Percentiles rank a stretch among this genome's conserved stretches.
Evolutionary conservation across 345 rosid genomes (phyloP).

Genomic region (Lenwebbia sp.): DNA sequence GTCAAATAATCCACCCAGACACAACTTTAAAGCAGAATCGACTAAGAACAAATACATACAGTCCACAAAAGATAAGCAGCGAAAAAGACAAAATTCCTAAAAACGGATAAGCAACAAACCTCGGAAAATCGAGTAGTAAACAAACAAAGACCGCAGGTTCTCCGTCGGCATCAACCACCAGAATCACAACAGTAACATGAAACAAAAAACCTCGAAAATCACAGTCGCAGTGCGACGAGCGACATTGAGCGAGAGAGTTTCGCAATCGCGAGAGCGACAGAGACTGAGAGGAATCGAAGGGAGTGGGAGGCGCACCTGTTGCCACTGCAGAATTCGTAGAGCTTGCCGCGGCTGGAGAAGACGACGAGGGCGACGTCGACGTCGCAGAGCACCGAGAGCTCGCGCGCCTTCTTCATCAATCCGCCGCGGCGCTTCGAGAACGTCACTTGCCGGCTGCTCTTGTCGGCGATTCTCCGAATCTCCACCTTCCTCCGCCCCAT

Average conservation of each 20-base stretch:
- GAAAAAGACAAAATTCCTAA: background rate
- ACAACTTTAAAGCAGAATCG: background rate
- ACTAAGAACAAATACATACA: background rate
- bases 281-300: background rate
- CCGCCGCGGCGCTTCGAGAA: constrained; percentile 65
- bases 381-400: constrained; percentile 63
- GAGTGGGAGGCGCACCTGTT: constrained; percentile 13
- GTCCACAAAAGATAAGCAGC: background rate
- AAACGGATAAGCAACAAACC: background rate
- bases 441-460: constrained; percentile 53
- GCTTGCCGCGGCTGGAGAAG: constrained; percentile 45
- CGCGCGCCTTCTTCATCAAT: constrained; percentile 57
- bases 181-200: background rate
- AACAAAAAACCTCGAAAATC: background rate
- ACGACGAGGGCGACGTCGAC: constrained; percentile 40
- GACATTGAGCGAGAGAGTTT: background rate
- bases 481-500: constrained; percentile 45
- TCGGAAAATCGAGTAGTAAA: background rate
- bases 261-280: background rate
- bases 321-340: constrained; percentile 34
- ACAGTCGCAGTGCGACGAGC: background rate
- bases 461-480: constrained; percentile 56
- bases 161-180: background rate
- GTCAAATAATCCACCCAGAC: background rate
- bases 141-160: background rate